Evolutionary conservation across 768 basidiomycete genomes (phyloP).

Genomic region (Hygrocybe coccinea): DNA sequence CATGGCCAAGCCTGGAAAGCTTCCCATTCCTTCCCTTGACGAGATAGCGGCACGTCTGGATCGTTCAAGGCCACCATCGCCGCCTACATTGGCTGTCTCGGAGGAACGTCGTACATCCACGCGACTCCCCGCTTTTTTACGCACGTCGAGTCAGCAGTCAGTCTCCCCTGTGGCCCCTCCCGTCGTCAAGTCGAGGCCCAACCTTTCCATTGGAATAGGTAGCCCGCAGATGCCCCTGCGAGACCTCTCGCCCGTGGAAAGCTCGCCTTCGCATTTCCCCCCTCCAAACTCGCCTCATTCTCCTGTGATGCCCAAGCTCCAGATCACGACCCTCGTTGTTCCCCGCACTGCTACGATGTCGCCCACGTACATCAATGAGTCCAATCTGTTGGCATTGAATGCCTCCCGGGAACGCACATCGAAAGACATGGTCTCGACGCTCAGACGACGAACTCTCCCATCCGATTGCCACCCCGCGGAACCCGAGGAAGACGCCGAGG

Average conservation of each 20-base stretch:
- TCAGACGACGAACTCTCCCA: slow-evolving; percentile 52
- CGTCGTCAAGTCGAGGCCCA: slow-evolving; percentile 10
- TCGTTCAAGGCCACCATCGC: slow-evolving; percentile 30
- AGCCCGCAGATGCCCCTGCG: slow-evolving; percentile 37
- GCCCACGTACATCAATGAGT: slow-evolving; percentile 47
- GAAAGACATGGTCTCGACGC: slow-evolving; percentile 59
- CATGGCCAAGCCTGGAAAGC: slow-evolving; percentile 17
- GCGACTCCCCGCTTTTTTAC: slow-evolving; percentile 19
- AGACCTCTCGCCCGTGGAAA: slow-evolving; percentile 20
- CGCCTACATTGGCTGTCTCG: slow-evolving; percentile 17
- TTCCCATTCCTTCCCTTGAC: slow-evolving; percentile 60
- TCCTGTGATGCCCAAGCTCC: slow-evolving; percentile 39
- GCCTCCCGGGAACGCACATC: slow-evolving; percentile 50
- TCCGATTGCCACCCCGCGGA: slow-evolving; percentile 16
- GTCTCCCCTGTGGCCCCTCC: background rate
- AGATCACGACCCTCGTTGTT: slow-evolving; percentile 46
- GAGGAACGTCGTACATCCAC: slow-evolving; percentile 11
- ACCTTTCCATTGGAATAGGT: slow-evolving; percentile 35
- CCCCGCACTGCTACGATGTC: slow-evolving; percentile 42
- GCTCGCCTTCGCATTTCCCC: slow-evolving; percentile 8
- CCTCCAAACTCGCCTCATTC: slow-evolving; percentile 34
- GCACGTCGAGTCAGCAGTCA: slow-evolving; percentile 11
- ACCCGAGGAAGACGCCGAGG: slow-evolving; percentile 14
- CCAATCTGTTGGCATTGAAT: slow-evolving; percentile 47
- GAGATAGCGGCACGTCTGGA: slow-evolving; percentile 66